These are phyloP conservation scores for Spathaspora girioi DNA, from an alignment of 805 yeast genomes.

Conservation along the genomic window DNA sequence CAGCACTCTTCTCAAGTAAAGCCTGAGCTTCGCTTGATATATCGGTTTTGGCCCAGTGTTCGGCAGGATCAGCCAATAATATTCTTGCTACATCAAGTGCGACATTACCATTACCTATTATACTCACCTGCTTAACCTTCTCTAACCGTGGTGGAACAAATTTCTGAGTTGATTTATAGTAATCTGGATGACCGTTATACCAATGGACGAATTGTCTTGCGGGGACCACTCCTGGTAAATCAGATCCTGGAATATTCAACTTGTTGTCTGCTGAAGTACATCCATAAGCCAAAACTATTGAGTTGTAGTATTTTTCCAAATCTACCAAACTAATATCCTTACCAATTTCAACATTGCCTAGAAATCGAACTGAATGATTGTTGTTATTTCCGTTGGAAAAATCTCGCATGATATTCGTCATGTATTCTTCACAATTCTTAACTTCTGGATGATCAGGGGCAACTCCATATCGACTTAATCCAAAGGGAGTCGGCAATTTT, in stretches of 20 bases:
- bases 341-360: constrained; percentile 75
- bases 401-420: constrained; percentile 45
- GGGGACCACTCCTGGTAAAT: constrained; percentile 62
- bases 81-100: constrained; percentile 89
- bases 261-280: constrained; percentile 56
- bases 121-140: constrained; percentile 60
- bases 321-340: constrained; percentile 49
- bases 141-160: constrained; percentile 53
- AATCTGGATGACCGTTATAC: constrained; percentile 88
- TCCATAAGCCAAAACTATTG: constrained; percentile 81
- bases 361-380: constrained; percentile 36
- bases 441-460: constrained; percentile 99
- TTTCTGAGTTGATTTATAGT: constrained; percentile 28
- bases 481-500: constrained; percentile 83
- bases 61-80: constrained; percentile 53
- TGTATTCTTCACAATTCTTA: constrained; percentile 74
- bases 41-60: constrained; percentile 68
- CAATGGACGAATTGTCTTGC: constrained; percentile 91
- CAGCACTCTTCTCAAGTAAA: constrained; percentile 46
- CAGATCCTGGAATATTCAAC: constrained; percentile 57
- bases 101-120: constrained; percentile 97
- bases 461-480: constrained; percentile 90
- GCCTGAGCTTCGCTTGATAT: constrained; percentile 59
- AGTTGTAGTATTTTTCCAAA: constrained; percentile 58
- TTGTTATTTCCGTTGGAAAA: constrained; percentile 4